Evolutionary conservation across 1,284 basidiomycete genomes (phyloP), one percentile per base, ranked within the genome.

Genomic region (Neolentinus lepideus): DNA sequence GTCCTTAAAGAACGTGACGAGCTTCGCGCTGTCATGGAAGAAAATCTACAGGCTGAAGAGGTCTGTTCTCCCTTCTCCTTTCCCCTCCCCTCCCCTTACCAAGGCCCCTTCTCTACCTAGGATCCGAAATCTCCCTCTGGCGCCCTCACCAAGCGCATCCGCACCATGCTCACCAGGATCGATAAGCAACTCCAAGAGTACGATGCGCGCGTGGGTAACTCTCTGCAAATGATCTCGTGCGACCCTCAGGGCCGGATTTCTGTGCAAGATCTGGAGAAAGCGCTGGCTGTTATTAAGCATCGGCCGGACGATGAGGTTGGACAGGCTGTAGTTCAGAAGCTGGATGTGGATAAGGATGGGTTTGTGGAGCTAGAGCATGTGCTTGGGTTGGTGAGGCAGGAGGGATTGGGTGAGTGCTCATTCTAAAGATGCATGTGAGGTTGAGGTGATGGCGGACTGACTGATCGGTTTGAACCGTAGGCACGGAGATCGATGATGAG

Each of bases 1-100:
- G 96, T 99, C 47, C 80, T 98, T 59, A 95, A 98, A 74, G 96
- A 99, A 73, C 86, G 96, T 53, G 86, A 90, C 63, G 96, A 99
- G 71, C 80, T 99, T 16, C 84, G 88, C 48, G 80, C 81, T 19
- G 76, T 99, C 29, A 94, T 98, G 84, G 86, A 94, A 66, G 94
- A 98, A 72, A 96, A 96, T 70, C 69, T 93, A 60, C 80, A 85
- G 64, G 88, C 92, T 4, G 92, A 94, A 67, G 90, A 94, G 75
- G 89, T 88, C 60, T 55, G 70, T 63, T n/a, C 29, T 50, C 33
- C 52, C 51, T 27, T 31, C 24, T 26, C 26, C 48, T 33, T 6
- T 54, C 43, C 36, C 31, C 26, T 27, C 48, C 45, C 33, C 25
- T 55, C 26, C 43, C 51, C 24, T 56, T 55, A 54, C 54, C 33